Evolutionary conservation across 768 basidiomycete genomes (phyloP), one percentile per base, ranked within the genome.

Genomic region (Gautieria morchelliformis): DNA sequence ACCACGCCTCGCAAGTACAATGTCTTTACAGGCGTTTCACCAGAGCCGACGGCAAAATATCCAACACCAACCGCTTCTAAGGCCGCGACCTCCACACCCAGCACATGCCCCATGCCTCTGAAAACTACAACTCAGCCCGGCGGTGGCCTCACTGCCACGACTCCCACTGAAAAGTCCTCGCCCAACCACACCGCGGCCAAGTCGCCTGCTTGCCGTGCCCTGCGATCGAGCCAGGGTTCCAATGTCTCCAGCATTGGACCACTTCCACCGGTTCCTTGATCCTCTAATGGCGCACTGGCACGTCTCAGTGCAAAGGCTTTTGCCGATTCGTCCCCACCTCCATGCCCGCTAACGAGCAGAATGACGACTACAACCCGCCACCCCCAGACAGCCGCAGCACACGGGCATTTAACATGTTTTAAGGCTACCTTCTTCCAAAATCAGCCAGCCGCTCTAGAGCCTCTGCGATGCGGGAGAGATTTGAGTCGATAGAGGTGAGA

Each of bases 401-500:
- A n/a, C n/a, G n/a, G n/a, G n/a, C n/a, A n/a, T n/a, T n/a, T 5
- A 5, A 2, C 5, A 27, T 27, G 5, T 37, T 37, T 44, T 9
- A 14, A n/a, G 7, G n/a, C 10, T 22, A 9, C 20, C 20, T 44
- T 3, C 42, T 22, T n/a, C 42, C 42, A 39, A 44, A 9, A 22
- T 44, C 42, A 44, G 68, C 70, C 1, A 74, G 63, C 57, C 66
- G 67, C 55, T 74, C 73, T 37, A 74, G 53, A 10, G 71, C 69
- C 20, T 59, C 65, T 9, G 73, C 73, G 42, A 75, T 72, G 14
- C 73, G 65, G 2, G 66, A 60, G n/a, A 74, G 63, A 61, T 67
- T 73, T 0, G 56, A 55, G 49, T 74, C 72, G 53, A 73, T 70
- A 4, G 72, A 72, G 1, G n/a, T n/a, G n/a, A n/a, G n/a, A n/a